Base-by-base conservation (phyloP, 2,329 filamentous ascomycete genomes). In the Ambrosiella beaveri region DNA sequence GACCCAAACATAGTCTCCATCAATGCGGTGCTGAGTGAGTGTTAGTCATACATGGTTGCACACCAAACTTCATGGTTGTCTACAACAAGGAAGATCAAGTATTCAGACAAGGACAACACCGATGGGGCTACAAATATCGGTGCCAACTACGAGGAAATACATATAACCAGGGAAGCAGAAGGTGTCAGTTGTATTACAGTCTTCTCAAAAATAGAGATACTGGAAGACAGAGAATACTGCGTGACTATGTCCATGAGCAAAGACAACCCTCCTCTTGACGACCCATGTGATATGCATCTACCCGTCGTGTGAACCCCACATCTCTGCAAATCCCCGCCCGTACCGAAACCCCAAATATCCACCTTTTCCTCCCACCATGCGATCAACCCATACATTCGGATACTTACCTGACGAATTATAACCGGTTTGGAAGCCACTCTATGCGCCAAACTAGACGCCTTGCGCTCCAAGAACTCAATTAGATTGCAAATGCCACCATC, bases 361-460 rank as follows among this genome's bases (percentile, higher is more conserved):
- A 38, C 3, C 52, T 54, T 27, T 17, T 17, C 15, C 8, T 11
- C 38, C 38, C n/a, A n/a, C 52, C 6, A 15, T 27, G 27, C 3
- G 27, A 27, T 27, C 27, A 27, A 27, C 27, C 27, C 27, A 4
- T 27, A 27, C 52, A 19, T 13, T 41, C 52, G n/a, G 17, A 1
- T 7, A 85, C 84, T 80, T 86, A 89, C 86, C 82, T 88, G 87
- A 72, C 80, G 82, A 62, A 90, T 82, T 67, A 76, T 81, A 64
- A 86, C 73, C 63, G 74, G 72, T 65, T 77, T 74, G 65, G 71
- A 66, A 66, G 65, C 64, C 52, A 61, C 64, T 60, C 66, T 65
- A 39, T 74, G 74, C 61, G 72, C 72, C 64, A 80, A 73, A 63
- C 74, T 71, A 58, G 76, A 75, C 52, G 84, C 78, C 68, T 88